Percentiles rank a stretch among this genome's conserved stretches.
Evolutionary conservation across 345 rosid species (phyloP).

Genomic region (Psidium friedrichsthalianum): DNA sequence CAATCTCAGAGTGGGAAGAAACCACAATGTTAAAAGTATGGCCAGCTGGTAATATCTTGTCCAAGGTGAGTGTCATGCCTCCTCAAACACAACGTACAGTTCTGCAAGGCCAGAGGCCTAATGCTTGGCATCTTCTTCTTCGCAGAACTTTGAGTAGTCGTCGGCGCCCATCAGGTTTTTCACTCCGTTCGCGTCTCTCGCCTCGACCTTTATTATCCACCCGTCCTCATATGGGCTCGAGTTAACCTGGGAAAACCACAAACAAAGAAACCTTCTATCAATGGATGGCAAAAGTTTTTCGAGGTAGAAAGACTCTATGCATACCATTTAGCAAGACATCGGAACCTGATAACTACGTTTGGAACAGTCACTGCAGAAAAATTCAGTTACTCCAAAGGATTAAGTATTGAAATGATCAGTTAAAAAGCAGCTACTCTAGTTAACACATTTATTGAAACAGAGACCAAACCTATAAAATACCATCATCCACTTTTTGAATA

Average conservation of each 20-base stretch:
- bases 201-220: slow-evolving; percentile 77
- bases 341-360: background rate
- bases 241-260: slow-evolving; percentile 37
- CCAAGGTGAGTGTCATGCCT: background rate
- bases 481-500: background rate
- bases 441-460: background rate
- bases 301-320: too few relatives aligned
- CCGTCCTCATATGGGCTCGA: slow-evolving; percentile 67
- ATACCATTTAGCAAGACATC: background rate
- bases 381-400: rapidly evolving
- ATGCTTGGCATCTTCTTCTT: slow-evolving; percentile 83
- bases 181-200: slow-evolving; percentile 37
- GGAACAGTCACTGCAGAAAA: background rate
- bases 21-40: background rate
- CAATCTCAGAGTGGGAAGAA: background rate
- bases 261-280: background rate
- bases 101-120: slow-evolving; percentile 8
- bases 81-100: background rate
- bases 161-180: slow-evolving; percentile 62
- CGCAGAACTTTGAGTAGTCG: slow-evolving; percentile 70
- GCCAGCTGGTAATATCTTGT: background rate
- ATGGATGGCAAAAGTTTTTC: too few relatives aligned
- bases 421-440: background rate
- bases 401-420: background rate
- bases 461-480: background rate